These are phyloP conservation scores for Neurospora sp. DNA, from an alignment of 495 filamentous ascomycete genomes.

Conservation along the genomic window DNA sequence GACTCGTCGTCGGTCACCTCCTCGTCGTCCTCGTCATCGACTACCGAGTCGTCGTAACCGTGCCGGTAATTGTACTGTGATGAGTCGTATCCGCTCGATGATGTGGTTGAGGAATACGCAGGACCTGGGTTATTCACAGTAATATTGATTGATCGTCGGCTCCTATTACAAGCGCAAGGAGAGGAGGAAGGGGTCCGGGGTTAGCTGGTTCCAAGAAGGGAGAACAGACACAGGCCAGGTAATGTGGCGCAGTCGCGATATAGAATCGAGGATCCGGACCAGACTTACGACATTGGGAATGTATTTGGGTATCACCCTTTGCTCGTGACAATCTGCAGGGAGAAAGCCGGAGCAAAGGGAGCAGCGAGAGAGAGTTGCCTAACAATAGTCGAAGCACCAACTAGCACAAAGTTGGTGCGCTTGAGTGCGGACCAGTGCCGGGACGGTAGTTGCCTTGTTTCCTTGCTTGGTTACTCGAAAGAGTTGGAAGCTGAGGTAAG, in stretches of 20 bases:
- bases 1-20: conserved; percentile 21
- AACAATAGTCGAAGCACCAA: not conserved
- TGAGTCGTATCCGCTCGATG: conserved; percentile 21
- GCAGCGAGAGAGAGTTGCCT: not conserved
- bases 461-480: not conserved
- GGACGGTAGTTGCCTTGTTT: not conserved
- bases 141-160: conserved; percentile 42
- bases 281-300: conserved; percentile 42
- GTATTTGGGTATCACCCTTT: conserved; percentile 26
- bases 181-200: conserved; percentile 6
- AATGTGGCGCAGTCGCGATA: conserved; percentile 2
- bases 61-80: conserved; percentile 11
- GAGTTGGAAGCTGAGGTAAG: not conserved
- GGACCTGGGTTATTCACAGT: conserved; percentile 34
- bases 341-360: conserved; percentile 29
- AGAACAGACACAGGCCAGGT: not conserved
- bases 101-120: conserved; percentile 6
- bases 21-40: conserved; percentile 42
- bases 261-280: not conserved
- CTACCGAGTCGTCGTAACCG: conserved; percentile 33
- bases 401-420: not conserved
- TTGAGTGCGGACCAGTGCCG: not conserved
- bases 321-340: conserved; percentile 29
- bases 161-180: conserved; percentile 13
- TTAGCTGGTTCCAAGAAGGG: conserved; percentile 6